Conservation (phyloP, 208 protist genomes). For the Leishmania major region DNA sequence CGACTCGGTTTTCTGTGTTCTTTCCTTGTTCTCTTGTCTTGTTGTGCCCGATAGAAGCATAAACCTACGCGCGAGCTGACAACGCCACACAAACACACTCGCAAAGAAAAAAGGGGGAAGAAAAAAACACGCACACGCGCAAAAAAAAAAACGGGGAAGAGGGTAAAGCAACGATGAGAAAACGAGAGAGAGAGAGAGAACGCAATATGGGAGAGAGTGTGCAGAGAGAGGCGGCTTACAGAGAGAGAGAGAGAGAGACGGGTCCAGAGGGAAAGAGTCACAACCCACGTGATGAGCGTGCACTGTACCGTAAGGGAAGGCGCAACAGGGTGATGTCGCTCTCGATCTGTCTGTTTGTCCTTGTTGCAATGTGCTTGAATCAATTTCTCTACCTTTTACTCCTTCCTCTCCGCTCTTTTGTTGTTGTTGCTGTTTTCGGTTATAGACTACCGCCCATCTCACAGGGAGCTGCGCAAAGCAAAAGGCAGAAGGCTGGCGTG, state of each 20-base stretch:
- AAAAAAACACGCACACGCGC: neutral
- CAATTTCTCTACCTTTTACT: neutral
- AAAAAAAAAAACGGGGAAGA: neutral
- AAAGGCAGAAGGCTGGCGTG: neutral
- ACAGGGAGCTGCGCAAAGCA: neutral
- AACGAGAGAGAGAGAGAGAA: neutral
- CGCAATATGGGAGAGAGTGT: neutral
- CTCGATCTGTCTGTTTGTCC: neutral
- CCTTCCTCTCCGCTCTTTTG: no score
- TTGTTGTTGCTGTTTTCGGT: no score
- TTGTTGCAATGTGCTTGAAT: neutral
- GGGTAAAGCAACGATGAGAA: neutral
- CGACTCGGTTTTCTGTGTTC: no score
- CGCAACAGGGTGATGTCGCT: neutral
- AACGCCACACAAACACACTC: neutral
- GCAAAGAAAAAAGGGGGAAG: neutral
- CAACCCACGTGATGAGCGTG: neutral
- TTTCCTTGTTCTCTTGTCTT: neutral
- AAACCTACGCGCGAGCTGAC: neutral
- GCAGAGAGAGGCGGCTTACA: no score
- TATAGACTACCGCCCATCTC: no score
- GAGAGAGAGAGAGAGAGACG: no score
- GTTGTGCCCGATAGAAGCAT: neutral
- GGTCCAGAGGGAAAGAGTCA: no score
- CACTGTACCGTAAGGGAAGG: neutral